Evolutionary conservation across 495 filamentous ascomycete species (phyloP), one percentile per base, ranked within the genome.

Genomic region (Penicillium dipodomyicola): DNA sequence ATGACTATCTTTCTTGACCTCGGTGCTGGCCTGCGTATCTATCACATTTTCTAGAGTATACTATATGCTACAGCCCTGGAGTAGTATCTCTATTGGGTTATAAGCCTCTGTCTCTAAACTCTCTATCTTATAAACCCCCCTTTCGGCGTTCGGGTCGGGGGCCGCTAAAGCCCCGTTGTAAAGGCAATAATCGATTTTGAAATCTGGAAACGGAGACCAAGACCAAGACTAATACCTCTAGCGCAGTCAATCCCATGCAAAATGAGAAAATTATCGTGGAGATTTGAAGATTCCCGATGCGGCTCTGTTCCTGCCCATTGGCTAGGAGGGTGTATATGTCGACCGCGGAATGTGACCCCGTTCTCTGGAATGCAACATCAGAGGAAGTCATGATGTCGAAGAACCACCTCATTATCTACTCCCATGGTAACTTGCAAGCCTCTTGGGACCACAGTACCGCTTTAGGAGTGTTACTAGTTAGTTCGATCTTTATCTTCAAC

Each of bases 341-440:
- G 30, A 42, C 50, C 50, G 23, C 55, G 35, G 61, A 64, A 64
- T 64, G 58, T 44, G 61, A 64, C 58, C 49, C 32, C n/a, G 45
- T 48, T 35, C 15, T 43, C 41, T 45, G 57, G 52, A 63, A 63
- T 63, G 60, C 29, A 52, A 63, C 57, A 23, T 52, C 30, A 29
- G 15, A 40, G 10, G 19, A 27, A 44, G 27, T 41, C 33, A 35
- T 44, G 52, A 55, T 48, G 52, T 57, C 23, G 25, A 40, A 29
- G 8, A 17, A 35, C 11, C 32, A 15, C n/a, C 15, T 22, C 5
- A 9, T 3, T 9, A 27, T 42, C 44, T 25, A 44, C 15, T 22
- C 27, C 44, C 3, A n/a, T 33, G 43, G 22, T 8, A 32, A n/a
- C n/a, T 46, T 17, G 23, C 35, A 35, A 37, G 20, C 23, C 19